Conservation (phyloP, 345 rosid genomes). For the Aethionema arabicum region DNA sequence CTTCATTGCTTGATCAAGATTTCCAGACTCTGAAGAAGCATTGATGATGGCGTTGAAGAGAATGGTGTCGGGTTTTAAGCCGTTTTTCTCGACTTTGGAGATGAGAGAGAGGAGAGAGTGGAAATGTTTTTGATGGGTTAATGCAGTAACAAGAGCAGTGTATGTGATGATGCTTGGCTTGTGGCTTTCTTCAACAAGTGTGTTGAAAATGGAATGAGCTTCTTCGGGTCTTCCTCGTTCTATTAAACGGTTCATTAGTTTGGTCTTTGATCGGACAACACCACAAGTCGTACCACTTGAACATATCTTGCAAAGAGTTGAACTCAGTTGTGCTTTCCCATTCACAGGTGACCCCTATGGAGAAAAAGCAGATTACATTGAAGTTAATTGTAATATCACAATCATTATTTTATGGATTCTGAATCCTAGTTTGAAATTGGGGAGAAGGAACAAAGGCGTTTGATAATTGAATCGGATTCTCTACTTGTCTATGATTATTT, state of each 20-base stretch:
- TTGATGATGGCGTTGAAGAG: conserved; percentile 91
- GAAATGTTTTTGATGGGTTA: conserved; percentile 63
- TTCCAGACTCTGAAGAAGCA: conserved; percentile 83
- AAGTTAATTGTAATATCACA: conserved; percentile 3
- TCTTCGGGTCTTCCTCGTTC: conserved; percentile 77
- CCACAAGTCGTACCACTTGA: conserved; percentile 57
- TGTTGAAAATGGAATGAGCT: conserved; percentile 60
- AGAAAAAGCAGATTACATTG: conserved; percentile 13
- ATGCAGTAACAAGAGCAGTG: conserved; percentile 71
- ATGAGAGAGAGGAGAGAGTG: conserved; percentile 60
- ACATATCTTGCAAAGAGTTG: conserved; percentile 63
- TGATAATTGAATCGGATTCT: conserved; percentile 8
- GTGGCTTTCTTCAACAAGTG: conserved; percentile 75
- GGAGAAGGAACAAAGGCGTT: conserved; percentile 5
- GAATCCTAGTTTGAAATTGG: not conserved
- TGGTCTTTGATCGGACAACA: conserved; percentile 80
- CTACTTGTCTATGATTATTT: conserved; percentile 14
- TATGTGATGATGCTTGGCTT: conserved; percentile 79
- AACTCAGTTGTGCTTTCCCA: conserved; percentile 39
- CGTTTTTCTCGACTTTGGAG: conserved; percentile 66
- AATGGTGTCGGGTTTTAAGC: conserved; percentile 77
- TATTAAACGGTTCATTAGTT: conserved; percentile 71
- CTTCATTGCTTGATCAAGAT: conserved; percentile 72
- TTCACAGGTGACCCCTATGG: conserved; percentile 28
- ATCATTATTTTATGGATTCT: conserved; percentile 6